A percentile compares a stretch with the other conserved stretches of the same genome.
Conservation (phyloP, 2,329 filamentous ascomycete species). For the Fusarium abutilonis region DNA sequence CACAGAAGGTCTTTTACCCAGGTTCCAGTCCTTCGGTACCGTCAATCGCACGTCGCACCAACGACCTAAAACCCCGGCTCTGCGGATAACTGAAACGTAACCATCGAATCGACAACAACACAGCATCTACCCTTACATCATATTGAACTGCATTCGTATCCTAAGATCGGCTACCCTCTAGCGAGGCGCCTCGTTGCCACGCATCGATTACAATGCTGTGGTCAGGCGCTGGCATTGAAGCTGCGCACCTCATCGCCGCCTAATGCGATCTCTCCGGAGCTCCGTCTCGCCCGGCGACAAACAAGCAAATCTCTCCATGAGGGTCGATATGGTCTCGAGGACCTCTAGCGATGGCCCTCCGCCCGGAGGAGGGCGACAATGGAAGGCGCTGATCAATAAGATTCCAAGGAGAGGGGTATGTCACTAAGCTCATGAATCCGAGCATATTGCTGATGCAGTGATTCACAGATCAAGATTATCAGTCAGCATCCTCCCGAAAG, state of each 20-base stretch:
- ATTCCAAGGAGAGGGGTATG: conserved; percentile 28
- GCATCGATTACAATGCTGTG: conserved; percentile 43
- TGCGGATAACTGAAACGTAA: conserved; percentile 9
- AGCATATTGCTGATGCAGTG: conserved; percentile 7
- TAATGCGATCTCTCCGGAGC: conserved; percentile 40
- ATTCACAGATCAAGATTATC: conserved; percentile 14
- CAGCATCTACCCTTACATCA: neutral
- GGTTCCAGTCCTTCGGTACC: conserved; percentile 21
- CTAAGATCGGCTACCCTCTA: conserved; percentile 24
- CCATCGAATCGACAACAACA: neutral
- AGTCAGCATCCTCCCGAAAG: conserved; percentile 36
- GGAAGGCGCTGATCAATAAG: conserved; percentile 33
- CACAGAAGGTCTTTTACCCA: neutral
- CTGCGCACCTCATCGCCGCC: conserved; percentile 37
- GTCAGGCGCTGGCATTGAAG: conserved; percentile 40
- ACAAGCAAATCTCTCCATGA: conserved; percentile 26
- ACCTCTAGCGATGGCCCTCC: conserved; percentile 45
- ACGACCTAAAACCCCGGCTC: conserved; percentile 21
- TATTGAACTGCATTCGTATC: neutral
- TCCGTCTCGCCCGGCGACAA: conserved; percentile 31
- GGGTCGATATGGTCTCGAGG: conserved; percentile 46
- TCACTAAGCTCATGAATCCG: conserved; percentile 10
- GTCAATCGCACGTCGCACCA: conserved; percentile 26
- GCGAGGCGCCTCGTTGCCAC: conserved; percentile 37
- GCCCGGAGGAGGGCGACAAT: conserved; percentile 31